A percentile compares a stretch with the other conserved stretches of the same genome.
These are phyloP conservation scores for Backusella psychrophila DNA, from an alignment of 192 early-diverging fungal genomes.

Conservation along the genomic window DNA sequence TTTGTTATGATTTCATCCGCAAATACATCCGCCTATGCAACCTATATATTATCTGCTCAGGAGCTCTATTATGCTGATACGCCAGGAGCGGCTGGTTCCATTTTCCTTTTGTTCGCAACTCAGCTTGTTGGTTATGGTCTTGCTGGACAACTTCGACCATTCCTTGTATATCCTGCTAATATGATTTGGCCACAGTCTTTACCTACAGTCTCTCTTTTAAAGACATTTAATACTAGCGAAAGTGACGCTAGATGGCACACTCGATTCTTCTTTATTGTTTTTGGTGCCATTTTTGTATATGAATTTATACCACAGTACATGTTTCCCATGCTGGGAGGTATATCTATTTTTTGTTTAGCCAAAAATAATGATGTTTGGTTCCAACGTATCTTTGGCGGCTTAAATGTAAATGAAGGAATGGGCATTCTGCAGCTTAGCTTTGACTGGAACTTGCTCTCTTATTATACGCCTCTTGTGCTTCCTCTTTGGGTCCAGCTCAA, in stretches of 20 bases:
- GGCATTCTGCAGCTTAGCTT: conserved; percentile 40
- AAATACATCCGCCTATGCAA: conserved; percentile 65
- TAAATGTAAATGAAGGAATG: conserved; percentile 32
- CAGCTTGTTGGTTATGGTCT: conserved; percentile 56
- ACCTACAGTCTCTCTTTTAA: conserved; percentile 44
- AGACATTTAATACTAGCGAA: conserved; percentile 31
- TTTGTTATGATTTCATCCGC: conserved; percentile 66
- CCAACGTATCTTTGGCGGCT: conserved; percentile 34
- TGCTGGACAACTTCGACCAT: conserved; percentile 47
- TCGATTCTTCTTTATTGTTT: conserved; percentile 31
- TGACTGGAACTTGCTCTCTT: conserved; percentile 41
- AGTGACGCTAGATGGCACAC: conserved; percentile 17
- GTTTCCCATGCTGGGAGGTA: conserved; percentile 33
- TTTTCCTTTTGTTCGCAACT: conserved; percentile 42
- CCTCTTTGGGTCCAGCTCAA: conserved; percentile 72
- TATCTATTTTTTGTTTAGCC: conserved; percentile 40
- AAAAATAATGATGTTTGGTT: conserved; percentile 24
- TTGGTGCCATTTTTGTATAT: conserved; percentile 24
- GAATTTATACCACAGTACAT: conserved; percentile 40
- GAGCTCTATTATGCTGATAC: conserved; percentile 60
- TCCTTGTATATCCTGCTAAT: conserved; percentile 49
- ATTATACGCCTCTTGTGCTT: conserved; percentile 42
- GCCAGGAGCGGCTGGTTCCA: conserved; percentile 43
- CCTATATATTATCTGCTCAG: conserved; percentile 71
- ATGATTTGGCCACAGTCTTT: conserved; percentile 57